These are phyloP conservation scores for Alternaria tenuissima DNA, from an alignment of 2,329 filamentous ascomycete species.

Conservation along the genomic window DNA sequence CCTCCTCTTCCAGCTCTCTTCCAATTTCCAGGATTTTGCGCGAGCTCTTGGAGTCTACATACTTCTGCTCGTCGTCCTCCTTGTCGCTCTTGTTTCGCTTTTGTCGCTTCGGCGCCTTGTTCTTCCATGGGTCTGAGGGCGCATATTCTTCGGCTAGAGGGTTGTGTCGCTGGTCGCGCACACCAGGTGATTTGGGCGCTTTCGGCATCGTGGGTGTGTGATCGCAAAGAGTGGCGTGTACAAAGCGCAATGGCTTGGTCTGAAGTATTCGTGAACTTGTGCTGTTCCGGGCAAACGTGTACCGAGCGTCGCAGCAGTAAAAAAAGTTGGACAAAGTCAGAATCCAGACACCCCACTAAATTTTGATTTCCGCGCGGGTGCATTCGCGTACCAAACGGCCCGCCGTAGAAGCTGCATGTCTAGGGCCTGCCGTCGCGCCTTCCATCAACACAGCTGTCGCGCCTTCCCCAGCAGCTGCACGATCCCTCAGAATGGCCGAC, in stretches of 20 bases:
- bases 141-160: constrained; percentile 89
- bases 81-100: constrained; percentile 66
- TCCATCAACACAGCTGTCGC: constrained; percentile 12
- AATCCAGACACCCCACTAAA: constrained; percentile 14
- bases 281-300: neutral
- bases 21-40: constrained; percentile 89
- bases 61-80: constrained; percentile 68
- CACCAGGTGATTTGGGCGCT: constrained; percentile 65
- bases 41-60: constrained; percentile 87
- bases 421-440: constrained; percentile 14
- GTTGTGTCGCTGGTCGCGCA: constrained; percentile 77
- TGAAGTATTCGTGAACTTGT: neutral
- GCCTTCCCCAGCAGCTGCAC: constrained; percentile 8
- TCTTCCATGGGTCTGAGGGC: constrained; percentile 75
- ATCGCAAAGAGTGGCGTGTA: neutral
- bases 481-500: constrained; percentile 44
- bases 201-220: constrained; percentile 74
- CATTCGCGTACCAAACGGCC: constrained; percentile 20
- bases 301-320: constrained; percentile 1
- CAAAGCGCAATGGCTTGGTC: too few relatives aligned
- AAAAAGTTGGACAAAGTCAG: constrained; percentile 17
- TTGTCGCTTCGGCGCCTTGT: constrained; percentile 69
- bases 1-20: constrained; percentile 86
- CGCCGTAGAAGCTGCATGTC: constrained; percentile 20
- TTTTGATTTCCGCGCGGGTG: constrained; percentile 14